Percentiles rank a stretch among this genome's conserved stretches.
Evolutionary conservation across 352 stramenopile species (phyloP).

Genomic region (Pythium phragmiticola): DNA sequence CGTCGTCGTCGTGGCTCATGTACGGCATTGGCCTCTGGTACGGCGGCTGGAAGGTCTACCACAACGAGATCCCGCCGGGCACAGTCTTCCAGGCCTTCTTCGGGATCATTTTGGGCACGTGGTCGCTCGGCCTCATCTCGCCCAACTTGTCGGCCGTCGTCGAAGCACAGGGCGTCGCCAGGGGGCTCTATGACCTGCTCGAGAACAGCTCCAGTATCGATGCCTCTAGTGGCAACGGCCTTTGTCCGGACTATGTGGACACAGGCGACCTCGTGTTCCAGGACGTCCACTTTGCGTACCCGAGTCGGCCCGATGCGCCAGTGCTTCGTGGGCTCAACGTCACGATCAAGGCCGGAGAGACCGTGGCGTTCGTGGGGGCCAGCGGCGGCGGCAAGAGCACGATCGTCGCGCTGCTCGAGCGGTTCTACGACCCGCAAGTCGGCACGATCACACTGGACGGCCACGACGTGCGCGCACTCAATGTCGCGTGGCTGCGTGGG

Average conservation of each 20-base stretch:
- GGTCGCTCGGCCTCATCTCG: slow-evolving; percentile 33
- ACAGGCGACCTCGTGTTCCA: slow-evolving; percentile 39
- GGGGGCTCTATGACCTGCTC: slow-evolving; percentile 35
- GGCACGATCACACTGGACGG: slow-evolving; percentile 76
- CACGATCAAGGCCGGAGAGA: slow-evolving; percentile 33
- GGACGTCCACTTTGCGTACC: slow-evolving; percentile 66
- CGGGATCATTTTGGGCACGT: slow-evolving; percentile 33
- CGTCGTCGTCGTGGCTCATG: slow-evolving; percentile 29
- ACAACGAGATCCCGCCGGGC: slow-evolving; percentile 26
- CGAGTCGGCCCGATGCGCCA: slow-evolving; percentile 35
- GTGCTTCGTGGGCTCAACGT: slow-evolving; percentile 24
- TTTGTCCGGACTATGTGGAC: slow-evolving; percentile 29
- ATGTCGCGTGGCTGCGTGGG: slow-evolving; percentile 53
- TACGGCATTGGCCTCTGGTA: slow-evolving; percentile 34
- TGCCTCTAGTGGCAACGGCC: slow-evolving; percentile 21
- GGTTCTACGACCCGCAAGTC: slow-evolving; percentile 79
- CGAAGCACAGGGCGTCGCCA: slow-evolving; percentile 27
- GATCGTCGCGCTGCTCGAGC: slow-evolving; percentile 60
- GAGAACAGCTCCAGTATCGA: slow-evolving; percentile 38
- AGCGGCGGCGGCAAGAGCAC: slow-evolving; percentile 32
- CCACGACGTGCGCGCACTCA: slow-evolving; percentile 52
- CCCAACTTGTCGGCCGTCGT: slow-evolving; percentile 34
- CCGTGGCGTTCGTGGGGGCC: slow-evolving; percentile 27
- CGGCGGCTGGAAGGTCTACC: slow-evolving; percentile 27
- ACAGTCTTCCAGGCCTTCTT: slow-evolving; percentile 36